Base-by-base conservation (phyloP, 2,329 filamentous ascomycete species). In the Trichothecium sympodiale region DNA sequence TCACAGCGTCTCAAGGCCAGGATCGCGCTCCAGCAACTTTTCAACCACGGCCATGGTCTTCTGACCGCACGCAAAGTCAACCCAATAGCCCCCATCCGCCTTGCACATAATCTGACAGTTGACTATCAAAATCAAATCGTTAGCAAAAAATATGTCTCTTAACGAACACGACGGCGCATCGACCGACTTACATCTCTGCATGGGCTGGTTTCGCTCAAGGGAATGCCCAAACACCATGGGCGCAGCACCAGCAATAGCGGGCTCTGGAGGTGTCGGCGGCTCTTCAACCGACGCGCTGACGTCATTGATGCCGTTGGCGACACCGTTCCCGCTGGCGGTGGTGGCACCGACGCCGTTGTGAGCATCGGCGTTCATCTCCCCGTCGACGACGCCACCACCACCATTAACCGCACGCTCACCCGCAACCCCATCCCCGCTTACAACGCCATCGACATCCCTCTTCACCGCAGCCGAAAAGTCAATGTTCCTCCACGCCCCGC, bases 311-410 rank as follows among this genome's bases (percentile, higher is more conserved):
- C n/a, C n/a, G n/a, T n/a, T 59, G 73, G 88, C 34, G 83, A 89
- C 62, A 86, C 79, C 38, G 62, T 88, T 59, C 89, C 89, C 56
- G 83, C 83, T 45, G 89, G 83, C 72, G 89, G 89, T 60, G 83
- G 83, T 51, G 83, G 83, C 46, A 89, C n/a, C n/a, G n/a, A n/a
- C n/a, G n/a, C 20, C 20, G 20, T 25, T 10, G 20, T 10, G 6
- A 25, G 10, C 20, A 25, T 6, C 20, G 10, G 6, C 20, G 20
- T 10, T 25, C 6, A 6, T 10, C 20, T 25, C 20, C 6, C 20
- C 20, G 20, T 25, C 10, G 10, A 25, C 20, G 10, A 10, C 20
- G 20, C 10, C 10, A 25, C 20, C 20, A 25, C 20, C 20, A 25
- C 20, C 20, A 6, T 25, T n/a, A n/a, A n/a, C n/a, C n/a, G n/a